A percentile compares a stretch with the other conserved stretches of the same genome.
phyloP scores from a whole-genome alignment of 495 filamentous ascomycete genomes.

The Cryomyces antarcticus region DNA sequence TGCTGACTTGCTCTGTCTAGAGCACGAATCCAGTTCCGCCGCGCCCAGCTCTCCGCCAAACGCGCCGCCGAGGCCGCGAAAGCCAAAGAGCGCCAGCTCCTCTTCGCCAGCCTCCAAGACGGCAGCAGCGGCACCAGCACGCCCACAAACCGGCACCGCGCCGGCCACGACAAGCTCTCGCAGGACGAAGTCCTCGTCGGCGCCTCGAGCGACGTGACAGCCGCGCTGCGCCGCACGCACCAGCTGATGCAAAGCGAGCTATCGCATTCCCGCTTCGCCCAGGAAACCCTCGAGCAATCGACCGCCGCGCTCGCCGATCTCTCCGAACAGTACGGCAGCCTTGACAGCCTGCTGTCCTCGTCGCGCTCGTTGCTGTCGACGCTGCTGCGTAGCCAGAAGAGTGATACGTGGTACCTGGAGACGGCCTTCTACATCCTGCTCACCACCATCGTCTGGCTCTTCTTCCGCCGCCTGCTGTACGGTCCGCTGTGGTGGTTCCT shows the following conservation, averaged over 20 bases:
- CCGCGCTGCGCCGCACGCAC: constrained; percentile 66
- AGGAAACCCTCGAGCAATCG: constrained; percentile 63
- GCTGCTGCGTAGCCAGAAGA: constrained; percentile 70
- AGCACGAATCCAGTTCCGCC: constrained; percentile 55
- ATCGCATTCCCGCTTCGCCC: constrained; percentile 64
- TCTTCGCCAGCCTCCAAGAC: constrained; percentile 39
- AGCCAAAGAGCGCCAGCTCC: constrained; percentile 53
- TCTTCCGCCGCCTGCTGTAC: constrained; percentile 68
- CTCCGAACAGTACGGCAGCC: constrained; percentile 52
- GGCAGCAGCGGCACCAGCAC: constrained; percentile 9
- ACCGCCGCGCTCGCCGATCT: constrained; percentile 64
- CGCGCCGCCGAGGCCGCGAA: constrained; percentile 51
- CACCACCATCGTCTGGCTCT: constrained; percentile 59
- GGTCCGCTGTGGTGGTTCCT: constrained; percentile 80
- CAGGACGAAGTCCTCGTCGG: constrained; percentile 41
- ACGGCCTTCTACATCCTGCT: constrained; percentile 66
- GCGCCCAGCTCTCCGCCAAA: constrained; percentile 67
- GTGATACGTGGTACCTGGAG: constrained; percentile 90
- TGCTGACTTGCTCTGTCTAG: constrained; percentile 21
- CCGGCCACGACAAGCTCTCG: not conserved
- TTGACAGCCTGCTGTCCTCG: constrained; percentile 54
- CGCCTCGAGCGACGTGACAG: constrained; percentile 67
- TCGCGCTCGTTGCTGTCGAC: constrained; percentile 57
- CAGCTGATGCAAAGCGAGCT: constrained; percentile 66
- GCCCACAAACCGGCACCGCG: constrained; percentile 2